A percentile compares a stretch with the other conserved stretches of the same genome.
Conservation (phyloP, 306 rosid genomes). For the Luffa aegyptiaca region DNA sequence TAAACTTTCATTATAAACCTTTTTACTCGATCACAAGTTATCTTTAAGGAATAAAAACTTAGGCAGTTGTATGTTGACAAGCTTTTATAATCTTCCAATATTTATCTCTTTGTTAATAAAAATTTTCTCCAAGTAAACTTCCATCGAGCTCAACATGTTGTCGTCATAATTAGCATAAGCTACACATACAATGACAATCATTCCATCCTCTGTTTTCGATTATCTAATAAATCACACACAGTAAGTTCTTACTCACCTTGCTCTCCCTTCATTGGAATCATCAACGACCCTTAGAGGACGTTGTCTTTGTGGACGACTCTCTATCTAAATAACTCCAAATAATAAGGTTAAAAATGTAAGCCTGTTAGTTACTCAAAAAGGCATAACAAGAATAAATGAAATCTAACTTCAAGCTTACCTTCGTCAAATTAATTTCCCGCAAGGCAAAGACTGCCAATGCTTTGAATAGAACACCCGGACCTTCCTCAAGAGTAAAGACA, state of each 20-base stretch:
- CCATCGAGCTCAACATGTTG: neutral
- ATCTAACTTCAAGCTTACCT: constrained; percentile 30
- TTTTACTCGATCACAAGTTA: neutral
- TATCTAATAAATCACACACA: neutral
- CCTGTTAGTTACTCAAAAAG: neutral
- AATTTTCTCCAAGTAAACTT: neutral
- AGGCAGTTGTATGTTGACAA: neutral
- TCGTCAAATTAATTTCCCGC: constrained; percentile 60
- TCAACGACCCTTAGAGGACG: constrained; percentile 63
- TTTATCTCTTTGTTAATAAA: neutral
- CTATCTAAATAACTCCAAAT: constrained; percentile 53
- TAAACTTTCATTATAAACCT: neutral
- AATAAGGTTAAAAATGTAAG: neutral
- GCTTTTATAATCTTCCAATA: neutral
- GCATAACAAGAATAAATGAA: neutral
- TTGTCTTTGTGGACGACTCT: constrained; percentile 69
- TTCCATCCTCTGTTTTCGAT: neutral
- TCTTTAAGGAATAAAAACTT: neutral
- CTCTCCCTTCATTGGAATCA: constrained; percentile 65
- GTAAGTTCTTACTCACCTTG: constrained; percentile 46
- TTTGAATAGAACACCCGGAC: constrained; percentile 80
- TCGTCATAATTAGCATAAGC: neutral
- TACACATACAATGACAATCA: neutral
- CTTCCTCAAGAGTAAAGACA: constrained; percentile 79
- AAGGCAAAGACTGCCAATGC: constrained; percentile 79